Percentiles rank a stretch among this genome's conserved stretches.
phyloP scores from a whole-genome alignment of 2,329 filamentous ascomycete genomes.

The Aspergillus nomiae region DNA sequence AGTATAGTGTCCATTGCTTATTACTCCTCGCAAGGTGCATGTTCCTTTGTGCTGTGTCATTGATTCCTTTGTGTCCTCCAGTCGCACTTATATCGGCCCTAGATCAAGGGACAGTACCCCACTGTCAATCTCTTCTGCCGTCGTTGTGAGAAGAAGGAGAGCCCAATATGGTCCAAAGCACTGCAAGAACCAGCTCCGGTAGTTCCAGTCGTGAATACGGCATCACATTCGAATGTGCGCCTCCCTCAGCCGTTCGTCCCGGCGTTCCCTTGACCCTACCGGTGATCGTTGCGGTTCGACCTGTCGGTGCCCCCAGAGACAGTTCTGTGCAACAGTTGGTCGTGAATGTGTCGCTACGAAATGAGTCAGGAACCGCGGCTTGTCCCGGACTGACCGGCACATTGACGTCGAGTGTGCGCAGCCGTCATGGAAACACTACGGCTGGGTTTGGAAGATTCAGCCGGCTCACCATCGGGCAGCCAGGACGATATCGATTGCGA shows the following conservation, averaged over 20 bases:
- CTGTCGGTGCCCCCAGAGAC: constrained; percentile 27
- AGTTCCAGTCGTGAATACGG: constrained; percentile 30
- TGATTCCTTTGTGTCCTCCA: not conserved
- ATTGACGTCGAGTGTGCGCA: constrained; percentile 36
- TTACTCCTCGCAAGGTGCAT: not conserved
- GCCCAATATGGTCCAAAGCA: constrained; percentile 19
- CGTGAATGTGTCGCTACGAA: constrained; percentile 29
- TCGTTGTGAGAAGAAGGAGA: constrained; percentile 4
- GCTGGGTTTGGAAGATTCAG: constrained; percentile 34
- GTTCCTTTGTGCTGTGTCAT: not conserved
- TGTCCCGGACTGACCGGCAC: constrained; percentile 27
- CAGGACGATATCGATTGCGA: constrained; percentile 33
- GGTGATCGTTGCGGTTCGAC: constrained; percentile 32
- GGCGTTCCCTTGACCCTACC: constrained; percentile 32
- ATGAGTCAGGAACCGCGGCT: constrained; percentile 26
- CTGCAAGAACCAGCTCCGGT: constrained; percentile 6
- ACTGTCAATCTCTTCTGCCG: not conserved
- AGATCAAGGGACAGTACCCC: not conserved
- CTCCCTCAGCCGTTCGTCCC: constrained; percentile 29
- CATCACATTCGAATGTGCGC: constrained; percentile 32
- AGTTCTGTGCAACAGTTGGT: constrained; percentile 30
- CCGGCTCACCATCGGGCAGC: constrained; percentile 28
- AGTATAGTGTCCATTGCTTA: not conserved
- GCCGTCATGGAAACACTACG: constrained; percentile 29
- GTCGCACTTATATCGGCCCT: not conserved